Evolutionary conservation across 106 monocot genomes (phyloP), one percentile per base, ranked within the genome.

Genomic region (Dendrobium huoshanense): DNA sequence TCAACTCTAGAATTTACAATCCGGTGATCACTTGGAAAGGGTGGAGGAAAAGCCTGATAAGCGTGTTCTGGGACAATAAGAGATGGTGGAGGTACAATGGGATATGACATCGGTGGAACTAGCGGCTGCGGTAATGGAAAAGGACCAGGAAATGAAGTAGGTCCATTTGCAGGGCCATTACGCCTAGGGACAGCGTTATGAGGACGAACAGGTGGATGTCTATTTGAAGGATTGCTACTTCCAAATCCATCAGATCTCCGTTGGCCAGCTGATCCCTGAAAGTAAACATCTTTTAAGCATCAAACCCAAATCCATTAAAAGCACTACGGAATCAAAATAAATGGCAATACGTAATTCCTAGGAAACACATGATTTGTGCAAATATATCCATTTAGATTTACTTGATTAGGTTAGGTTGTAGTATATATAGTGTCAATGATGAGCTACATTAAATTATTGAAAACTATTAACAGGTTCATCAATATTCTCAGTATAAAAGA

Each of bases 191-290:
- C 83, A 77, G 77, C 44, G 76, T 92, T 97, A 75, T 88, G 87
- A 77, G 83, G 37, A 73, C 88, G 86, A 15, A 45, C 5, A 37
- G 77, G 70, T 78, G 93, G 83, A 55, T 93, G 81, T 77, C 81
- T 91, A 59, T 86, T 91, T 54, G 82, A 82, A 79, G 77, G 55
- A 83, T 90, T 87, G 41, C 47, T 77, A 79, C 74, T 85, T 78
- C 87, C 89, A 84, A 75, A 84, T 73, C 91, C 92, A 83, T 92
- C 91, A 78, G 81, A 70, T 77, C 91, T 95, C 67, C 80, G 84
- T 20, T 44, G 55, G 7, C 72, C 87, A 77, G 51, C 72, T 43
- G 83, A 77, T 77, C 77, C 96, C 97, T 97, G 87, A 77, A 83
- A 89, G 37, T 77, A 86, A n/a, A 25, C 40, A 79, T 47, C 56